Base-by-base conservation (phyloP, 129 eudicot species). In the Glebionis coronaria region DNA sequence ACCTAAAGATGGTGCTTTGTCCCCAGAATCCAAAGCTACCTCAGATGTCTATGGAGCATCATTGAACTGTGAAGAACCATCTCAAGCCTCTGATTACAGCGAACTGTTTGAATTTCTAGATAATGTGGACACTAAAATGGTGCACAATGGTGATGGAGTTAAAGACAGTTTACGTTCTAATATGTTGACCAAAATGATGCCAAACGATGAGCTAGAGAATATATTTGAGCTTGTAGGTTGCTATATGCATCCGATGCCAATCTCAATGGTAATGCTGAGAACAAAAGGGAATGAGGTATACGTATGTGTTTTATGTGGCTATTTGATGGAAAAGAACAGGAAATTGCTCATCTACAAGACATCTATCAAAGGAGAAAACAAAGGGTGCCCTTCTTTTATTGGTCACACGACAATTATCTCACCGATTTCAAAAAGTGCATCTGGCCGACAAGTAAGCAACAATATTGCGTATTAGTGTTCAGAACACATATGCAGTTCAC, bases 231-330 rank as follows among this genome's bases (percentile, higher is more conserved):
- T 86, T 77, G 68, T 82, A 55, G 92, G 93, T 40, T 67, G 90
- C 81, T 89, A 86, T 72, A 47, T 72, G 74, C 91, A 82, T 71
- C 92, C 99, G 68, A 73, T 46, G 65, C 92, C 89, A 65, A 77
- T 93, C 78, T 88, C 83, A 69, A 65, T 77, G 81, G 86, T 90
- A 61, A 87, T 79, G 67, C 68, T 93, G 82, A 82, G 80, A 58
- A 80, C 76, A 68, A 69, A 73, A 49, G 89, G 78, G 28, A 67
- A 82, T 67, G 92, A 83, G 44, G 61, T 82, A 23, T 84, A 72
- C 57, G 58, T 86, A 23, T 89, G 95, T 75, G 88, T 81, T 76
- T 61, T 83, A 73, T 84, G 92, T 79, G 95, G 99, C 42, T 59
- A 38, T 51, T 25, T 42, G 20, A 82, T 69, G 81, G 85, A 85